Base-by-base conservation (phyloP, 2,329 filamentous ascomycete species). In the Apiospora rasikravindrae region DNA sequence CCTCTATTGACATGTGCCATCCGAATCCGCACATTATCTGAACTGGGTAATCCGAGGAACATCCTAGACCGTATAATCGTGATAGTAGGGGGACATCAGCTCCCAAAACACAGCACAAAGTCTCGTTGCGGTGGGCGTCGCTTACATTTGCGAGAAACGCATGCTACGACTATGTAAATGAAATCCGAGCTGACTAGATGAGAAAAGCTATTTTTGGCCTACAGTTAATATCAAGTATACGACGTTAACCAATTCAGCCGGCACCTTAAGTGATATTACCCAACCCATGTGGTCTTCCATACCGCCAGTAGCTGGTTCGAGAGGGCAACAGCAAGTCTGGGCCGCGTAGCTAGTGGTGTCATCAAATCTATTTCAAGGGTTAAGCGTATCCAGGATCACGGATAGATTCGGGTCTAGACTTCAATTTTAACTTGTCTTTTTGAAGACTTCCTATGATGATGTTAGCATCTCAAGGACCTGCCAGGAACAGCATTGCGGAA, bases 181-280 rank as follows among this genome's bases (percentile, higher is more conserved):
- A 44, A 22, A 40, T 40, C 5, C 29, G 47, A 57, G 45, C 47
- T 69, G 68, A 47, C 47, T 11, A 57, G 68, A 57, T 47, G 19
- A 51, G 29, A 40, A n/a, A 42, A 24, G 47, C 33, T 44, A 69
- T 69, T 57, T 69, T 69, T 51, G 33, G 47, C 45, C 26, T 19
- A 29, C 47, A 69, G 14, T 69, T 57, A 69, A 69, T 69, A 51
- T 69, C 42, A 37, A 51, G 47, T 69, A 69, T 69, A 57, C 47
- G 29, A 69, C 47, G 29, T 53, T 57, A 19, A 29, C 47, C 45
- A 57, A 69, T 69, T 69, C 68, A 69, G 47, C 68, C 68, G 68
- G 67, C 40, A 69, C 67, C 67, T n/a, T 10, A 11, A n/a, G 26
- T 64, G 57, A 29, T 13, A 68, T 19, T 22, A 16, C 40, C 42